A percentile compares a stretch with the other conserved stretches of the same genome.
Evolutionary conservation across 116 monocot genomes (phyloP).

Genomic region (Trichopus zeylanicus): DNA sequence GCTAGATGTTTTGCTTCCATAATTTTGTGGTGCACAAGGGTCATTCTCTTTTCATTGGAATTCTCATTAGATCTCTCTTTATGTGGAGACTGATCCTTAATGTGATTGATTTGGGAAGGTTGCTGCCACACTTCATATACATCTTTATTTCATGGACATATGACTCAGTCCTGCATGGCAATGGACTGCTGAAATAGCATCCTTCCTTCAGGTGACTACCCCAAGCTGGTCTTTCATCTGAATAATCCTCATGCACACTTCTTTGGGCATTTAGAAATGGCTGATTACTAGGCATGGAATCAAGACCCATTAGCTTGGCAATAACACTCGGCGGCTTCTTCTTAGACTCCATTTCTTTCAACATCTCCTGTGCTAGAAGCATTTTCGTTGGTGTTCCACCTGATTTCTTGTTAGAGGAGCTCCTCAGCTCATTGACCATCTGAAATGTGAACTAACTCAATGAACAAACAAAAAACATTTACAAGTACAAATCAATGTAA

Average conservation of each 20-base stretch:
- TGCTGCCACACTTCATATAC: constrained; percentile 37
- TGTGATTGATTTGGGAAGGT: constrained; percentile 19
- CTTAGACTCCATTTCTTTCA: constrained; percentile 38
- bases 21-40: constrained; percentile 78
- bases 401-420: constrained; percentile 31
- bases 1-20: constrained; percentile 82
- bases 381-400: constrained; percentile 64
- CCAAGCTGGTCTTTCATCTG: constrained; percentile 10
- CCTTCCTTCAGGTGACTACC: constrained; percentile 8
- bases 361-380: constrained; percentile 78
- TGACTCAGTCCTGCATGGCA: constrained; percentile 1
- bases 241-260: constrained; percentile 13
- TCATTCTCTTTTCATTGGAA: constrained; percentile 58
- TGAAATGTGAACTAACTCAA: too few relatives aligned
- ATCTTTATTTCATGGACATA: constrained; percentile 18
- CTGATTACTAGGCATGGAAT: too few relatives aligned
- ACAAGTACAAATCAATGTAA: too few relatives aligned
- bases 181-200: constrained; percentile 11
- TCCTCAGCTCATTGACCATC: constrained; percentile 17
- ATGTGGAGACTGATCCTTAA: constrained; percentile 14
- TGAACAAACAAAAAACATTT: too few relatives aligned
- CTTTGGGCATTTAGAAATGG: constrained; percentile 13
- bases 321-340: constrained; percentile 51
- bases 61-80: too few relatives aligned
- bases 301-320: constrained; percentile 90